Conservation (phyloP, 331 rosid genomes). For the Telfairia occidentalis region DNA sequence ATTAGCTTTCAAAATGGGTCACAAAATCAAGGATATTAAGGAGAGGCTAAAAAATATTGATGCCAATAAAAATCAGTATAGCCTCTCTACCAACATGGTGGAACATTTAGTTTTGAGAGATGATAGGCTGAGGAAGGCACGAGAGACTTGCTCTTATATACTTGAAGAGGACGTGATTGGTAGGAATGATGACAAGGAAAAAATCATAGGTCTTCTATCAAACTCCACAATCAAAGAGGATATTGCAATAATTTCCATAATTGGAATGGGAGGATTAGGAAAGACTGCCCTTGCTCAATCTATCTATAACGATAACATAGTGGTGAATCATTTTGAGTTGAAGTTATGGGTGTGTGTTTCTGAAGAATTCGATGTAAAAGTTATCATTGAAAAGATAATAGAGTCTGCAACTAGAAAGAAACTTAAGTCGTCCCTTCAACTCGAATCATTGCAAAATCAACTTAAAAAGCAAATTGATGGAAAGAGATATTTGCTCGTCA, state of each 20-base stretch:
- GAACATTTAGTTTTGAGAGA: too few species aligned
- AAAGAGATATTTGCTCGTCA: slow-evolving; percentile 10
- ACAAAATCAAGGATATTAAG: slow-evolving; percentile 2
- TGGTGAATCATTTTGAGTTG: not conserved
- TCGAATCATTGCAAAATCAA: not conserved
- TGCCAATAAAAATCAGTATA: not conserved
- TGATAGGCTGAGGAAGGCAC: not conserved
- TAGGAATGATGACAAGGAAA: not conserved
- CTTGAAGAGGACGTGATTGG: slow-evolving; percentile 2
- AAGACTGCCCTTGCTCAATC: slow-evolving; percentile 12
- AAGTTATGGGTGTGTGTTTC: slow-evolving; percentile 6
- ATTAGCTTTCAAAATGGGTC: not conserved
- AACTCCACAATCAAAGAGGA: not conserved
- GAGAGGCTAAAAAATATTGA: slow-evolving; percentile 6
- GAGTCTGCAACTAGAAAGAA: not conserved
- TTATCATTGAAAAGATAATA: not conserved
- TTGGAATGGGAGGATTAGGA: slow-evolving; percentile 20
- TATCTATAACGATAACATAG: not conserved
- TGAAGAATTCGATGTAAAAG: not conserved
- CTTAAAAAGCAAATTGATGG: not conserved
- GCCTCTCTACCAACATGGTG: too few species aligned
- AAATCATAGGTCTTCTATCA: not conserved
- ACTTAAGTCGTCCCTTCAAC: not conserved
- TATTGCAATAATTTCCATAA: slow-evolving; percentile 7
- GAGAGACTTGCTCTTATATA: slow-evolving; percentile 6